Percentiles rank a stretch among this genome's conserved stretches.
phyloP scores from a whole-genome alignment of 306 rosid genomes.

The Cucurbita pepo region DNA sequence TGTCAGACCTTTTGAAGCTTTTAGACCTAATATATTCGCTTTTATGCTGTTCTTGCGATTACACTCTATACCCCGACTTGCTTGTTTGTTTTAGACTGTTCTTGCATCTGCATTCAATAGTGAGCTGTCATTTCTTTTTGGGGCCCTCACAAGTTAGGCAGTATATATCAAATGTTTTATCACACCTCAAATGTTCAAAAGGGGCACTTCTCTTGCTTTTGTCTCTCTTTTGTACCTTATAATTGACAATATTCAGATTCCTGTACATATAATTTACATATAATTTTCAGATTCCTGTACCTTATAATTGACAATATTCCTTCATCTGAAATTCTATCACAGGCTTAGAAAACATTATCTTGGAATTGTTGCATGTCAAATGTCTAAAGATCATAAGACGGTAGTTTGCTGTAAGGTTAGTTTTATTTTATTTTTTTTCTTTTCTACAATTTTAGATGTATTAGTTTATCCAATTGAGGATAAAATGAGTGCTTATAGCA shows the following conservation, averaged over 20 bases:
- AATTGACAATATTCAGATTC: neutral
- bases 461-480: neutral
- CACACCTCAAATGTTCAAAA: neutral
- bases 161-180: neutral
- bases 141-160: neutral
- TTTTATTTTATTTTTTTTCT: neutral
- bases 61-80: neutral
- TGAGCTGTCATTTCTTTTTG: neutral
- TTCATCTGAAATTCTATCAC: neutral
- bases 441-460: neutral
- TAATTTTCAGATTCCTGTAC: neutral
- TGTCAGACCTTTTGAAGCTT: neutral
- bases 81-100: neutral
- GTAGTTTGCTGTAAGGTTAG: slow-evolving; percentile 11
- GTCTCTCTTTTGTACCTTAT: neutral
- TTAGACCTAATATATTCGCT: neutral
- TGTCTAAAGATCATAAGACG: neutral
- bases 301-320: neutral
- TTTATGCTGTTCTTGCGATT: neutral
- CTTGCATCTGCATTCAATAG: neutral
- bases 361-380: neutral
- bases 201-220: neutral
- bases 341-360: neutral
- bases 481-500: neutral
- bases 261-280: neutral